These are phyloP conservation scores for Polygonum maritimum DNA, from an alignment of 148 eudicot genomes.

Conservation along the genomic window DNA sequence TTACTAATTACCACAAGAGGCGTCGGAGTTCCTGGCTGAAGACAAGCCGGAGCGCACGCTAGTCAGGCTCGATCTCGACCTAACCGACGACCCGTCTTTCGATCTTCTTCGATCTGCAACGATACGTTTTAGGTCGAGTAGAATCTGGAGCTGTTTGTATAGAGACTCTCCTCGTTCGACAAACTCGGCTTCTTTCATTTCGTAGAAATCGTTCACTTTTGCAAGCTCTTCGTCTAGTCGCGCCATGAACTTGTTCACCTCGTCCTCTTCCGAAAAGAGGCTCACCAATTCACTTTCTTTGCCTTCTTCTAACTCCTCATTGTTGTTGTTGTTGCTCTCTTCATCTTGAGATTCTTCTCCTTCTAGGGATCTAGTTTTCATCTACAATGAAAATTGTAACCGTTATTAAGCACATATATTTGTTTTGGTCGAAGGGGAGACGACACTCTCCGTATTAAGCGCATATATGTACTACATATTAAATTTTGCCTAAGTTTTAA, in stretches of 20 bases:
- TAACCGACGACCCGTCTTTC: constrained; percentile 16
- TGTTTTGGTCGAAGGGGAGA: no score
- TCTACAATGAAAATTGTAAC: background rate
- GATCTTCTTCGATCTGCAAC: constrained; percentile 33
- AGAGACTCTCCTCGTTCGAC: constrained; percentile 57
- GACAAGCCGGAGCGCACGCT: constrained; percentile 22
- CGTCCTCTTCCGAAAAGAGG: constrained; percentile 70
- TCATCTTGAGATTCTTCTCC: constrained; percentile 16
- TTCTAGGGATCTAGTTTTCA: background rate
- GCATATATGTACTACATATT: no score
- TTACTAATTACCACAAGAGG: constrained; percentile 27
- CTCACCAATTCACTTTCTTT: constrained; percentile 48
- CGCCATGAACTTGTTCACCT: constrained; percentile 57
- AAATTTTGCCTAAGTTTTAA: no score
- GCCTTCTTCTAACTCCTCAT: constrained; percentile 25
- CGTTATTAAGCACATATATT: no score
- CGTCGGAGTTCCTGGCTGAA: constrained; percentile 41
- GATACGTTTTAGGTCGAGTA: constrained; percentile 51
- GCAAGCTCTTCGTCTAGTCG: constrained; percentile 67
- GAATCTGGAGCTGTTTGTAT: constrained; percentile 52
- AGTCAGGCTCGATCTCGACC: background rate
- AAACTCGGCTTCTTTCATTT: constrained; percentile 53
- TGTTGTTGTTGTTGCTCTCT: background rate
- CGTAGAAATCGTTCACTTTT: constrained; percentile 77
- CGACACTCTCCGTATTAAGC: no score